A percentile compares a stretch with the other conserved stretches of the same genome.
These are phyloP conservation scores for Salvia splendens DNA, from an alignment of 257 asterid species.

Conservation along the genomic window DNA sequence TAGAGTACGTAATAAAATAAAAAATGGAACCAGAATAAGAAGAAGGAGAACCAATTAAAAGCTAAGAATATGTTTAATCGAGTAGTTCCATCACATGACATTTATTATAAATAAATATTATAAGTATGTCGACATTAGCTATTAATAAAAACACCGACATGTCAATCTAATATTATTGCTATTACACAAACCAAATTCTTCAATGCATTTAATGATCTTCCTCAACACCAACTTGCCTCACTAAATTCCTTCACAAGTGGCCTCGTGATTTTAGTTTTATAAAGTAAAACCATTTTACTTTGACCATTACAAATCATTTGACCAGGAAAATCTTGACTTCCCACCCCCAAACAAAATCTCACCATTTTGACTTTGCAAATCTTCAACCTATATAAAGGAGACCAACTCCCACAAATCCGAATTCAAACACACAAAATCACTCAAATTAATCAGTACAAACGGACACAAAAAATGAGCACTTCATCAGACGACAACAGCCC, in stretches of 20 bases:
- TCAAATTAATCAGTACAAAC: not conserved
- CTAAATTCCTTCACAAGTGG: conserved; percentile 32
- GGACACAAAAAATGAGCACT: conserved; percentile 46
- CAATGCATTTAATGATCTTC: conserved; percentile 9
- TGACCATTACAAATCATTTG: conserved; percentile 30
- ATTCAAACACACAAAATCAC: not conserved
- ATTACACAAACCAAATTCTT: not conserved
- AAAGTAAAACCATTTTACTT: conserved; percentile 21
- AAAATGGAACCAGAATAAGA: no score
- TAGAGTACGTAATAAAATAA: no score
- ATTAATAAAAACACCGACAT: no score
- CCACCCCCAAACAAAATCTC: not conserved
- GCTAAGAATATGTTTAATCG: not conserved
- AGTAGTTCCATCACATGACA: not conserved
- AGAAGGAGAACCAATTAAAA: not conserved
- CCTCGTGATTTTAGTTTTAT: not conserved
- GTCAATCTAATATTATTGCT: no score
- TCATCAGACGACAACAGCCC: conserved; percentile 43
- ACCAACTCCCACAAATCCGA: not conserved
- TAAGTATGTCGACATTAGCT: not conserved
- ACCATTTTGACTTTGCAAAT: conserved; percentile 37
- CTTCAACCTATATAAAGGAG: conserved; percentile 60
- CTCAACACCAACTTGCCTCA: conserved; percentile 4
- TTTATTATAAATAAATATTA: not conserved
- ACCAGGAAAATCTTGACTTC: conserved; percentile 38